Base-by-base conservation (phyloP, 306 rosid genomes). In the Begonia peltatifolia region DNA sequence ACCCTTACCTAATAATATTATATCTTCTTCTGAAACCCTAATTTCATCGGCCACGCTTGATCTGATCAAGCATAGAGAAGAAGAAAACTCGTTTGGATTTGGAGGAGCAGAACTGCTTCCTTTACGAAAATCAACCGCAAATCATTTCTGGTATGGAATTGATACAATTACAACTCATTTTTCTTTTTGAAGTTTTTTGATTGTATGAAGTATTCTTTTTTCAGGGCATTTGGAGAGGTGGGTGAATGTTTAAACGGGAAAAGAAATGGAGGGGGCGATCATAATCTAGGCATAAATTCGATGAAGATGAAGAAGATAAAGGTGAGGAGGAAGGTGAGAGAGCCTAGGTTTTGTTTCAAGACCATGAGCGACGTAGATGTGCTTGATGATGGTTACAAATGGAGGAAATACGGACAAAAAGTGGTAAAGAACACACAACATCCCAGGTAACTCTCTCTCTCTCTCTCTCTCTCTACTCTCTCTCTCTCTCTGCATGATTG, bases 371-470 rank as follows among this genome's bases (percentile, higher is more conserved):
- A 92, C 42, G 93, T 92, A 9, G 99, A 92, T 79, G 99, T 92
- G 54, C 73, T 92, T 64, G 99, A 92, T 57, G 99, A 92, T 74
- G 99, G 99, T 41, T 90, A 90, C 84, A 90, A 90, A 49, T 90
- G 99, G 99, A 84, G 99, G 52, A 92, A 92, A 76, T 92, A 92
- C 62, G 99, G 99, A 53, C 99, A 92, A 76, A 92, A 92, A 78
- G 99, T 92, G 14, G 99, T 92, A 0, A 92, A 92, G 79, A 92
- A 92, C 93, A 92, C 99, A 13, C 94, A 92, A 53, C 96, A 92
- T 57, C 99, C 99, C 63, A 86, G 99, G 99, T 66, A 54, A 9
- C 20, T 42, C 55, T 51, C 58, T 65, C 54, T 41, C 35, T 63
- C 69, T 84, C 53, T 62, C 74, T 67, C 70, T 64, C 41, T 57